Base-by-base conservation (phyloP, 805 yeast genomes). In the Diddensiella santjacobensis region DNA sequence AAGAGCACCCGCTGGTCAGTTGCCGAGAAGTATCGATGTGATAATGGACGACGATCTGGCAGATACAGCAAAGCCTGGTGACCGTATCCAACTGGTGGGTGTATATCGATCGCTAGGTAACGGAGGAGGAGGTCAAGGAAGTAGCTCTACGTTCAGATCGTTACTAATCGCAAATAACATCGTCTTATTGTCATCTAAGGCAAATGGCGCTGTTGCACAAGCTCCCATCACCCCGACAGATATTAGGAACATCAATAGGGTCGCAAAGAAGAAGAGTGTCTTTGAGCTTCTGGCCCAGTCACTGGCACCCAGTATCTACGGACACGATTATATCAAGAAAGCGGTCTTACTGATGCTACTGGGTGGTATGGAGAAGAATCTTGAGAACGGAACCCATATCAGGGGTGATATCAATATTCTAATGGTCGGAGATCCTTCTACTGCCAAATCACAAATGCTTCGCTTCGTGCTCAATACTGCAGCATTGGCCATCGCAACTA, bases 401-500 rank as follows among this genome's bases (percentile, higher is more conserved):
- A 84, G 99, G 75, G 99, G 99, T 72, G 99, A 93, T 70, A 91
- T 93, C 65, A 93, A 93, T 64, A 75, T 93, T 47, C 73, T 93
- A 45, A 86, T 93, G 95, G 97, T 93, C 35, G 99, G 99, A 70
- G 99, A 93, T 67, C 99, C 99, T 11, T 88, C 97, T 5, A 93
- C 99, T 15, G 98, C 99, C 22, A 93, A 93, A 67, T 90, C 97
- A 3, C 99, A 93, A 71, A 83, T 93, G 72, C 76, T 93, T 54
- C 78, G 98, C 56, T 91, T 93, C 63, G 98, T 93, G 17, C 74
- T 93, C 53, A 93, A 91, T 65, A 91, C 98, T 1, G 99, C 99
- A 1, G 75, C 95, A 1, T 73, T 93, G 58, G 98, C 98, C 2
- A 89, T 93, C 58, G 97, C 98, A 22, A 93, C 99, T 0, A 93